These are phyloP conservation scores for Ganoderma resinaceum DNA, from an alignment of 1,284 basidiomycete species.

Conservation along the genomic window DNA sequence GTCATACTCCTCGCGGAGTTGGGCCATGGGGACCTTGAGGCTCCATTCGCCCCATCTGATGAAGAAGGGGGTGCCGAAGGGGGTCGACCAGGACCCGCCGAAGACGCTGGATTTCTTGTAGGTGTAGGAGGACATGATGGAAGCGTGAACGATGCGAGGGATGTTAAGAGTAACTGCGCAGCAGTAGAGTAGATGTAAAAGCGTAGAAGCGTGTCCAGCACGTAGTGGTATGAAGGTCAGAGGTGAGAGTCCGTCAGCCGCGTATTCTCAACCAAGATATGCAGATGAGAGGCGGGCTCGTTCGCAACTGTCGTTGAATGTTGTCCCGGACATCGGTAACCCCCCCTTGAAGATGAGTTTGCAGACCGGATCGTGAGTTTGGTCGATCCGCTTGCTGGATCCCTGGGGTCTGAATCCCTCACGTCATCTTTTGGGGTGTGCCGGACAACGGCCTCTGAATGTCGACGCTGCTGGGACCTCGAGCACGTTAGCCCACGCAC, in stretches of 20 bases:
- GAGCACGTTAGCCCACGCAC: too few relatives aligned
- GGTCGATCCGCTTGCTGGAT: too few relatives aligned
- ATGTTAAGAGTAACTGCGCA: background rate
- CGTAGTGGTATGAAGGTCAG: background rate
- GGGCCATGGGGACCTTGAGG: conserved; percentile 4
- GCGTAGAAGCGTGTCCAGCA: background rate
- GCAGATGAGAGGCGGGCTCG: background rate
- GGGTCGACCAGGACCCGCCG: conserved; percentile 9
- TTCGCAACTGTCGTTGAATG: background rate
- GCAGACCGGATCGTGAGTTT: too few relatives aligned
- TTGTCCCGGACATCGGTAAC: too few relatives aligned
- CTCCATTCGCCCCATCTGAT: background rate
- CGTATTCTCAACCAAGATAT: background rate
- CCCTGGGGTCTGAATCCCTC: too few relatives aligned
- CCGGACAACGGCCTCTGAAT: too few relatives aligned
- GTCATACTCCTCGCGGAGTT: background rate
- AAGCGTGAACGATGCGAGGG: background rate
- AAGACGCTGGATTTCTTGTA: background rate
- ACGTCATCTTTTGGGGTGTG: too few relatives aligned
- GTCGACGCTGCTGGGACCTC: too few relatives aligned
- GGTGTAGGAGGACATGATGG: background rate
- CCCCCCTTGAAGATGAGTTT: too few relatives aligned
- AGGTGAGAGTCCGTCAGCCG: background rate
- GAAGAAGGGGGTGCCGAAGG: conserved; percentile 11
- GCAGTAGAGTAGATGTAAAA: background rate